Conservation (phyloP, 345 rosid genomes). For the Balakata baccata region DNA sequence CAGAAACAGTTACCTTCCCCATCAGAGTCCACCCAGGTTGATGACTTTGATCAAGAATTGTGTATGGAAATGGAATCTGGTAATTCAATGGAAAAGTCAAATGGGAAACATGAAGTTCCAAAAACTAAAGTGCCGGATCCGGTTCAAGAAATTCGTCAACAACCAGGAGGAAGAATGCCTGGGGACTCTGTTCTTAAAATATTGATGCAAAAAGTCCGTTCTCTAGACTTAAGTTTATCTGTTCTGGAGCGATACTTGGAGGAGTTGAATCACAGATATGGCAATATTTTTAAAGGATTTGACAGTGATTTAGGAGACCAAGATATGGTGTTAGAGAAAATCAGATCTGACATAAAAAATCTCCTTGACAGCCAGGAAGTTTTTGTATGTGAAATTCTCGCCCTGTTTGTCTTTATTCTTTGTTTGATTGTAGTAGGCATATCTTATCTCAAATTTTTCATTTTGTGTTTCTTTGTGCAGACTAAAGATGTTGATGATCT, state of each 20-base stretch:
- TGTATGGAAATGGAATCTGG: constrained; percentile 37
- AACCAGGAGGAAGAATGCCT: constrained; percentile 82
- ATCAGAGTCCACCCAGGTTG: constrained; percentile 36
- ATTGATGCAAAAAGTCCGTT: constrained; percentile 88
- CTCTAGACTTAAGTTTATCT: constrained; percentile 73
- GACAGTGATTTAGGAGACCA: constrained; percentile 59
- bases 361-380: constrained; percentile 48
- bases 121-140: constrained; percentile 42
- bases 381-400: constrained; percentile 39
- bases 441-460: constrained; percentile 4
- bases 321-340: constrained; percentile 44
- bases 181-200: constrained; percentile 91
- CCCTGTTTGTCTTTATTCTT: neutral
- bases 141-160: constrained; percentile 64
- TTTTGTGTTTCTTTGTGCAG: constrained; percentile 35
- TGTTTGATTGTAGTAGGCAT: neutral
- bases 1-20: constrained; percentile 35
- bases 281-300: constrained; percentile 65
- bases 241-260: constrained; percentile 84
- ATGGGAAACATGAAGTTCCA: constrained; percentile 36
- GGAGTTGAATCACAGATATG: constrained; percentile 69
- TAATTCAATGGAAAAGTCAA: constrained; percentile 26
- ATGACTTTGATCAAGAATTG: constrained; percentile 38
- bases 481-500: constrained; percentile 62
- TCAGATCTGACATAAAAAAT: constrained; percentile 48